phyloP scores from a whole-genome alignment of 805 yeast genomes.

The Ogataea saltuana region DNA sequence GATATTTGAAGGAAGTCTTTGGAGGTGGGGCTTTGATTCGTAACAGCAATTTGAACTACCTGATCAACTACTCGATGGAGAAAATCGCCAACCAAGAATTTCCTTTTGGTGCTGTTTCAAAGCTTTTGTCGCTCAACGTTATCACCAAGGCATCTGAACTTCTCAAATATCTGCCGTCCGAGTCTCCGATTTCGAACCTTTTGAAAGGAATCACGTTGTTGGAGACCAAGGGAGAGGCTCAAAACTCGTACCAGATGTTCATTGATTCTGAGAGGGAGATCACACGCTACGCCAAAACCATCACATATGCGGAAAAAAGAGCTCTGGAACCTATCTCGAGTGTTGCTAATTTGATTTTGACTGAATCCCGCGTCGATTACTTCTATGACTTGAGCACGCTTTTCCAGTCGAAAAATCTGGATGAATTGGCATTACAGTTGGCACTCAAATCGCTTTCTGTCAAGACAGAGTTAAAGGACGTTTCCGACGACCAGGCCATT shows the following conservation, averaged over 20 bases:
- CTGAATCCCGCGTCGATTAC: constrained; percentile 38
- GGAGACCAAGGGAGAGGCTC: constrained; percentile 25
- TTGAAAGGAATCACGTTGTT: constrained; percentile 33
- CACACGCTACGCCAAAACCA: constrained; percentile 20
- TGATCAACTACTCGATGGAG: constrained; percentile 20
- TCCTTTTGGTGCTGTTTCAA: constrained; percentile 25
- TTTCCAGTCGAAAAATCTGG: constrained; percentile 35
- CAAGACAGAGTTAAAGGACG: constrained; percentile 21
- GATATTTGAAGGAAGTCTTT: constrained; percentile 18
- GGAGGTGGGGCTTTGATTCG: constrained; percentile 30
- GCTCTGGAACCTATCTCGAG: constrained; percentile 21
- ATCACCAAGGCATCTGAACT: constrained; percentile 17
- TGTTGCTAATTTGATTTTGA: constrained; percentile 26
- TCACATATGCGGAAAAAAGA: constrained; percentile 25
- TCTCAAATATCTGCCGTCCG: constrained; percentile 23
- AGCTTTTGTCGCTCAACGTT: constrained; percentile 19
- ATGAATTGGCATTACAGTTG: constrained; percentile 39
- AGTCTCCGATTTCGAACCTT: constrained; percentile 24
- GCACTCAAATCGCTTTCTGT: constrained; percentile 27
- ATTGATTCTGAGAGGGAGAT: constrained; percentile 31
- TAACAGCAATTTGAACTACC: constrained; percentile 26
- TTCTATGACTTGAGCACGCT: constrained; percentile 40
- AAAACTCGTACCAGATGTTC: constrained; percentile 35
- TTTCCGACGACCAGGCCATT: constrained; percentile 25
- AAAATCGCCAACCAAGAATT: constrained; percentile 24